A percentile compares a stretch with the other conserved stretches of the same genome.
These are phyloP conservation scores for Taiozyma sp. DNA, from an alignment of 1,139 yeast species.

Conservation along the genomic window DNA sequence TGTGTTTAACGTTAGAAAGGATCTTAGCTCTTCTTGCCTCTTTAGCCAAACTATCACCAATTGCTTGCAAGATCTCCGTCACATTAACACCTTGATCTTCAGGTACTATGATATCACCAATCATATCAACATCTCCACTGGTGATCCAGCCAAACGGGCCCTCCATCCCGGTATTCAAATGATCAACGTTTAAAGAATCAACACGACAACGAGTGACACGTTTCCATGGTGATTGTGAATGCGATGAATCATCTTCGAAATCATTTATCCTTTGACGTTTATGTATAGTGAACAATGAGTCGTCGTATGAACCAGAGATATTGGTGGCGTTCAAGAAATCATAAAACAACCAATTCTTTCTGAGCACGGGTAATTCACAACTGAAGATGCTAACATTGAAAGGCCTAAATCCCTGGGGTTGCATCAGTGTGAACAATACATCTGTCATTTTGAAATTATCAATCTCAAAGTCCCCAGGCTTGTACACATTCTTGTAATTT, in stretches of 20 bases:
- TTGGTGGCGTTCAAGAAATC: conserved; percentile 82
- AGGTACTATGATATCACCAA: conserved; percentile 85
- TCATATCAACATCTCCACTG: conserved; percentile 84
- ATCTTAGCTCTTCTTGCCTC: conserved; percentile 27
- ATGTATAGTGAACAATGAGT: conserved; percentile 87
- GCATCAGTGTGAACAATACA: conserved; percentile 71
- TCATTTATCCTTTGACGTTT: conserved; percentile 32
- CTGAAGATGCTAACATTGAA: conserved; percentile 83
- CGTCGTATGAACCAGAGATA: conserved; percentile 89
- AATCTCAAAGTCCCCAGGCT: conserved; percentile 91
- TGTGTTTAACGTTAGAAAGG: conserved; percentile 18
- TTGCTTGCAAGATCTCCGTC: conserved; percentile 18
- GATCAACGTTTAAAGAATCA: conserved; percentile 82
- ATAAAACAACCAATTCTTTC: conserved; percentile 91
- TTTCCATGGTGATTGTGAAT: conserved; percentile 37
- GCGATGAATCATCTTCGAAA: conserved; percentile 10
- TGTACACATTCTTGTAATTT: conserved; percentile 64
- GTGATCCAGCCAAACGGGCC: conserved; percentile 99
- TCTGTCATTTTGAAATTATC: conserved; percentile 81
- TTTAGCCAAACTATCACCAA: conserved; percentile 20
- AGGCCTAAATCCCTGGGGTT: conserved; percentile 77
- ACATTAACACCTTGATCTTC: conserved; percentile 35
- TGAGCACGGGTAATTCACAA: conserved; percentile 69
- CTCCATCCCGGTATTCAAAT: conserved; percentile 78
- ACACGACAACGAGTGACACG: conserved; percentile 75